Evolutionary conservation across 2,329 filamentous ascomycete species (phyloP).

Genomic region (Alternaria alternata): DNA sequence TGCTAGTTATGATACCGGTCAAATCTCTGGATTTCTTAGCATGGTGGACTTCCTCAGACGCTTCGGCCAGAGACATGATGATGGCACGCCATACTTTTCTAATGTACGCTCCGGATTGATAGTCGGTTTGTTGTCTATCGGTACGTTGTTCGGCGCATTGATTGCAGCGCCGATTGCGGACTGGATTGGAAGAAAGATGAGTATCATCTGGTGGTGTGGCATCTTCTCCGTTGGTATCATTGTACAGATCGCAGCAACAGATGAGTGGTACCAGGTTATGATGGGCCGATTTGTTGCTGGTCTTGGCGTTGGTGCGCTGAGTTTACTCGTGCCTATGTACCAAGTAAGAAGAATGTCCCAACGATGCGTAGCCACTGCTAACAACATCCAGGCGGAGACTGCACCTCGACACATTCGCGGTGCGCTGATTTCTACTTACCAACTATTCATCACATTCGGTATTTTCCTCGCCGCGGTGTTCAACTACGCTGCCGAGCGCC

Average conservation of each 20-base stretch:
- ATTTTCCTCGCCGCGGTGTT: slow-evolving; percentile 55
- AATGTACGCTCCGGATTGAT: slow-evolving; percentile 42
- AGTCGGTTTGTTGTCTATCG: slow-evolving; percentile 65
- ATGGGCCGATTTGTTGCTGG: slow-evolving; percentile 69
- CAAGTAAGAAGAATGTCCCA: slow-evolving; percentile 47
- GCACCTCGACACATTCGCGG: slow-evolving; percentile 70
- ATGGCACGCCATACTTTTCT: slow-evolving; percentile 35
- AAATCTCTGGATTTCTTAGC: slow-evolving; percentile 42
- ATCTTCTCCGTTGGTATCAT: slow-evolving; percentile 70
- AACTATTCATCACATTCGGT: slow-evolving; percentile 73
- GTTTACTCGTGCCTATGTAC: slow-evolving; percentile 66
- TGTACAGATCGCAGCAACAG: slow-evolving; percentile 67
- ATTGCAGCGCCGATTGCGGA: slow-evolving; percentile 66
- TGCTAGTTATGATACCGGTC: slow-evolving; percentile 36
- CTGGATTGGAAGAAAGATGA: slow-evolving; percentile 65
- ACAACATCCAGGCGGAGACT: slow-evolving; percentile 59
- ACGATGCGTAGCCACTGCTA: not conserved
- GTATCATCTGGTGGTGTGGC: slow-evolving; percentile 66
- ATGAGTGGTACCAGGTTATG: slow-evolving; percentile 69
- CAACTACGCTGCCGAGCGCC: slow-evolving; percentile 67
- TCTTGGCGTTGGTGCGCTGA: slow-evolving; percentile 69
- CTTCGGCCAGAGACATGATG: slow-evolving; percentile 26
- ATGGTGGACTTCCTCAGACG: slow-evolving; percentile 41
- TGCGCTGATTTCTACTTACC: slow-evolving; percentile 68
- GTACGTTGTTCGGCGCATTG: slow-evolving; percentile 76